Conservation (phyloP, 352 stramenopile species). For the Phytophthora colocasiae region DNA sequence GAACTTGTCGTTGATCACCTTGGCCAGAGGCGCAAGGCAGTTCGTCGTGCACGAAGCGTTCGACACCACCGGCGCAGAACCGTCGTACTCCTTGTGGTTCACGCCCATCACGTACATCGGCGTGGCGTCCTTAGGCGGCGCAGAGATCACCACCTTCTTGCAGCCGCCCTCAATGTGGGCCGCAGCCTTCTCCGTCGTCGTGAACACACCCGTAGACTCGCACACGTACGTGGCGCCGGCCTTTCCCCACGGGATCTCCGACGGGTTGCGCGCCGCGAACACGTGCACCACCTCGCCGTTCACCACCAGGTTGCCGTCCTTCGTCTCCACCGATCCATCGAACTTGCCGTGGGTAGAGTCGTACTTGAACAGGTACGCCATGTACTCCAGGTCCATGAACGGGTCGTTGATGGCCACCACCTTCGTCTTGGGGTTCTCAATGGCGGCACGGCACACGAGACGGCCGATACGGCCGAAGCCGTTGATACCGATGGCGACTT, state of each 20-base stretch:
- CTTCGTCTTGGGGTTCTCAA: constrained; percentile 87
- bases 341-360: constrained; percentile 94
- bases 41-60: constrained; percentile 99
- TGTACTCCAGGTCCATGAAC: constrained; percentile 96
- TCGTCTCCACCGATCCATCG: constrained; percentile 79
- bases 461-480: constrained; percentile 98
- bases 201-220: constrained; percentile 86
- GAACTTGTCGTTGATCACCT: constrained; percentile 99
- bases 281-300: constrained; percentile 94
- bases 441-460: constrained; percentile 93
- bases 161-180: constrained; percentile 93
- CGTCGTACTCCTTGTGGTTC: constrained; percentile 95
- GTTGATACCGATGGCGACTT: constrained; percentile 97
- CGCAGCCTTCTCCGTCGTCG: constrained; percentile 92
- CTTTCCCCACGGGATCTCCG: constrained; percentile 92
- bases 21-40: constrained; percentile 97
- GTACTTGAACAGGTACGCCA: constrained; percentile 93
- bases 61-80: constrained; percentile 95
- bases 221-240: constrained; percentile 94
- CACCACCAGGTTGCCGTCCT: constrained; percentile 89
- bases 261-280: constrained; percentile 93
- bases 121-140: constrained; percentile 96
- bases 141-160: constrained; percentile 97
- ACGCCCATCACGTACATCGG: constrained; percentile 99
- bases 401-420: constrained; percentile 95